Percentiles rank a stretch among this genome's conserved stretches.
Evolutionary conservation across 371 early-diverging fungal genomes (phyloP).

Genomic region (Coemansia sp.): DNA sequence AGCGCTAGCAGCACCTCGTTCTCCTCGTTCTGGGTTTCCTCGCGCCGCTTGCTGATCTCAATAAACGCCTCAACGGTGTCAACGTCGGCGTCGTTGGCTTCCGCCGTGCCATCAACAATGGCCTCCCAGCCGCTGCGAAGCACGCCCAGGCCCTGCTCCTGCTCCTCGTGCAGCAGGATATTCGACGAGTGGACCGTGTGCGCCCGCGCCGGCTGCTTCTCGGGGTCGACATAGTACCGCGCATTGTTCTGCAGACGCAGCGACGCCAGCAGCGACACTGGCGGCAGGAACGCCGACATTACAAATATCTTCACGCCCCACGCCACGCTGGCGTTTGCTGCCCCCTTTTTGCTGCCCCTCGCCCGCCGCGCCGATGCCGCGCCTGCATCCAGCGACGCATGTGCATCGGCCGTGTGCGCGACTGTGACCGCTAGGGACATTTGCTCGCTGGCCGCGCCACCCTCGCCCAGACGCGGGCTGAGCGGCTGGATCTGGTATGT

Average conservation of each 20-base stretch:
- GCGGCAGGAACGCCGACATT: constrained; percentile 42
- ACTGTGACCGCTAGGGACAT: constrained; percentile 40
- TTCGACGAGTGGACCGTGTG: constrained; percentile 44
- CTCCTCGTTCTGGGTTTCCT: constrained; percentile 38
- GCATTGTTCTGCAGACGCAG: constrained; percentile 48
- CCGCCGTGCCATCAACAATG: constrained; percentile 39
- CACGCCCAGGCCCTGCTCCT: constrained; percentile 49
- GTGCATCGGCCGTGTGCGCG: constrained; percentile 28
- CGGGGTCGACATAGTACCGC: constrained; percentile 47
- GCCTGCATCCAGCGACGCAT: constrained; percentile 20
- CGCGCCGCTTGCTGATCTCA: constrained; percentile 28
- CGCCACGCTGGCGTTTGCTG: background rate
- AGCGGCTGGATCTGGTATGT: constrained; percentile 43
- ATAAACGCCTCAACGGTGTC: constrained; percentile 22
- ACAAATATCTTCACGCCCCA: constrained; percentile 44
- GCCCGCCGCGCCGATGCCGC: background rate
- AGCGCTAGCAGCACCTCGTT: constrained; percentile 47
- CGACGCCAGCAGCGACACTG: constrained; percentile 41
- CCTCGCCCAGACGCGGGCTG: constrained; percentile 29
- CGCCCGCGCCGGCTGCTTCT: constrained; percentile 22
- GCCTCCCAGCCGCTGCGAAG: constrained; percentile 51
- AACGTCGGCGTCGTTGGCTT: background rate
- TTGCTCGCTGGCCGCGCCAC: constrained; percentile 36
- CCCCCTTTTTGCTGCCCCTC: background rate
- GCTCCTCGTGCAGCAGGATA: constrained; percentile 49